These are phyloP conservation scores for Leishmania aethiopica DNA, from an alignment of 208 protist species.

Conservation along the genomic window DNA sequence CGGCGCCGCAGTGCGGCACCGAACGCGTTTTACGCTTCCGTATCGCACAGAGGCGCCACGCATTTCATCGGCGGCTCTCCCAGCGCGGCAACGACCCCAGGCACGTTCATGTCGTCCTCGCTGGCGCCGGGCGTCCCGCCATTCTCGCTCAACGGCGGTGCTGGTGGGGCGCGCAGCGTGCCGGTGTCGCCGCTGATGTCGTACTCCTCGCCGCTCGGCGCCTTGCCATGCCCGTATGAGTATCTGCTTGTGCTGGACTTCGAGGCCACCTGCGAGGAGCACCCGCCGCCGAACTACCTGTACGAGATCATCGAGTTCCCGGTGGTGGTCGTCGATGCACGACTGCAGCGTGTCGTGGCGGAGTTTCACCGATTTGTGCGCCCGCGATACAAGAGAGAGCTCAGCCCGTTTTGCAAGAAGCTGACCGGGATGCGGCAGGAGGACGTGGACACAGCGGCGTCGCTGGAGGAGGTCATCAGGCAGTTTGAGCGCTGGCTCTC, in stretches of 20 bases:
- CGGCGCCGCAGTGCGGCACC: constrained; percentile 69
- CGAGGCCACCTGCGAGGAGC: constrained; percentile 91
- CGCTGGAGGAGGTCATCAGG: constrained; percentile 77
- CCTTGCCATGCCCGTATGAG: constrained; percentile 76
- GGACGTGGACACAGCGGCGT: constrained; percentile 74
- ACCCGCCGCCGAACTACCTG: constrained; percentile 61
- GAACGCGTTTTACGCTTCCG: constrained; percentile 55
- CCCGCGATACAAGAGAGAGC: constrained; percentile 72
- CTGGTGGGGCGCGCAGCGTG: constrained; percentile 33
- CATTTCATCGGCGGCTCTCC: constrained; percentile 28
- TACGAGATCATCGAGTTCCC: constrained; percentile 98
- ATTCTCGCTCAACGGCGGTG: constrained; percentile 21
- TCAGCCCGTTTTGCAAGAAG: constrained; percentile 90
- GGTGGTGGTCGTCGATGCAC: constrained; percentile 86
- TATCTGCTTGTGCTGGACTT: constrained; percentile 94
- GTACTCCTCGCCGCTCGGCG: constrained; percentile 30
- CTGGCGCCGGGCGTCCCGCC: constrained; percentile 12
- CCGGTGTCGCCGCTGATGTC: constrained; percentile 55
- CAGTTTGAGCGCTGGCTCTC: constrained; percentile 85
- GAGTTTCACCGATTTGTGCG: constrained; percentile 93
- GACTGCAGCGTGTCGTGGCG: constrained; percentile 58
- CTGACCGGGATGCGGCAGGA: constrained; percentile 95
- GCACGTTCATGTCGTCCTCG: constrained; percentile 27
- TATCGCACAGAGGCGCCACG: constrained; percentile 26
- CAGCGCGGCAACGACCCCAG: constrained; percentile 39